Base-by-base conservation (phyloP, 306 rosid species). In the Castanea crenata region DNA sequence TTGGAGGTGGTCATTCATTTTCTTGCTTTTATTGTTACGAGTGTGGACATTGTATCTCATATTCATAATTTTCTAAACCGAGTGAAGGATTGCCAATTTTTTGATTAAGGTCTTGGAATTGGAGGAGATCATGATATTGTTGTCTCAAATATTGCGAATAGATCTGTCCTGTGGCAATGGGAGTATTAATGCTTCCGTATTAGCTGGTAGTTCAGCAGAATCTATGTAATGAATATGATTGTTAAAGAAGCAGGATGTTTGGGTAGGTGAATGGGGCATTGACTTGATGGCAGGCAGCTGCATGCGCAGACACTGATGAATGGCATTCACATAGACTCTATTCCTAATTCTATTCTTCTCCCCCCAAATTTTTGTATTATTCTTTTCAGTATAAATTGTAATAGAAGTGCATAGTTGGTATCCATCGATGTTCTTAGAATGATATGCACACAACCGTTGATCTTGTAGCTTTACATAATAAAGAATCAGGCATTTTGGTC, bases 221-320 rank as follows among this genome's bases (percentile, higher is more conserved):
- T 21, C 15, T 38, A 10, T 23, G 23, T 16, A 29, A 58, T 15
- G 55, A 29, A 34, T 62, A 23, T 23, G 29, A 78, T 62, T 64
- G 70, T 27, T 70, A 27, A 73, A 27, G 23, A 57, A 15, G 73
- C 27, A 4, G 79, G 54, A 31, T 79, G 41, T 70, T 34, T 59
- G 46, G 56, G 62, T 14, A 35, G 52, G 61, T 55, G 57, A 10
- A n/a, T 14, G 27, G 74, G 58, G 27, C 29, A 27, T 71, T 5
- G 59, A 27, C 23, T n/a, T 70, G 64, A 69, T 74, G 74, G 35
- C 58, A 70, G 18, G 70, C 72, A 63, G 78, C 74, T 1, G 78
- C 58, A 44, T 55, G 62, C 49, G 51, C 71, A 44, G 71, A 62
- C 57, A 57, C 71, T 64, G 71, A 62, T 56, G 67, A 44, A 35